Evolutionary conservation across 2,329 filamentous ascomycete species (phyloP), one percentile per base, ranked within the genome.

Genomic region (Pezicula rhizophila): DNA sequence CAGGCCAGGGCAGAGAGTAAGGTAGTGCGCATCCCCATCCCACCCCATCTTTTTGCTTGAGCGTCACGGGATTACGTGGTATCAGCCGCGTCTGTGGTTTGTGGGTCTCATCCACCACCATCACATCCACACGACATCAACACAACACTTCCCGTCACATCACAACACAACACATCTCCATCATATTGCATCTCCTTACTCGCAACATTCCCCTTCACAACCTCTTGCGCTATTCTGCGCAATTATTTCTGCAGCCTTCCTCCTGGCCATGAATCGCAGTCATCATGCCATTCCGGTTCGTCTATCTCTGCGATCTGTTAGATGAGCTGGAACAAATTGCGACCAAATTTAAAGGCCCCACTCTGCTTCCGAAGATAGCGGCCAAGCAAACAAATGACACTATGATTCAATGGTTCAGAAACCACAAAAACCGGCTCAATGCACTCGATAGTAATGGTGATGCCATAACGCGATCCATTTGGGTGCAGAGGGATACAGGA

Each of bases 401-500:
- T 5, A 73, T 89, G 33, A 61, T 69, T 8, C 65, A 71, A 25
- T 96, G 91, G 90, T 93, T 95, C 65, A 63, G 64, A 12, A 68
- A 71, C 1, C 78, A 95, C 62, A 78, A 78, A 5, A 65, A 66
- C 14, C 66, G 68, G 1, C 74, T 95, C 14, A 69, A 83, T 60
- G 70, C 74, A 0, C 68, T 78, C 7, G 71, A 76, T 25, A 79
- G 78, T 1, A 71, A 83, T 58, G 71, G 75, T 1, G 70, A 79
- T 1, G 84, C 87, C 2, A 68, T 96, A 1, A 70, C 95, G 0
- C 91, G 87, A 1, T 83, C 84, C 2, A 67, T 96, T 1, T 76
- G 95, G 0, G 89, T 90, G 0, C 84, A 90, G 53, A 82, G 77
- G 55, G 76, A 89, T 46, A 83, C 81, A 2, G 89, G 95, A 61